A percentile compares a stretch with the other conserved stretches of the same genome.
phyloP scores from a whole-genome alignment of 495 filamentous ascomycete genomes.

The Glonium stellatum region DNA sequence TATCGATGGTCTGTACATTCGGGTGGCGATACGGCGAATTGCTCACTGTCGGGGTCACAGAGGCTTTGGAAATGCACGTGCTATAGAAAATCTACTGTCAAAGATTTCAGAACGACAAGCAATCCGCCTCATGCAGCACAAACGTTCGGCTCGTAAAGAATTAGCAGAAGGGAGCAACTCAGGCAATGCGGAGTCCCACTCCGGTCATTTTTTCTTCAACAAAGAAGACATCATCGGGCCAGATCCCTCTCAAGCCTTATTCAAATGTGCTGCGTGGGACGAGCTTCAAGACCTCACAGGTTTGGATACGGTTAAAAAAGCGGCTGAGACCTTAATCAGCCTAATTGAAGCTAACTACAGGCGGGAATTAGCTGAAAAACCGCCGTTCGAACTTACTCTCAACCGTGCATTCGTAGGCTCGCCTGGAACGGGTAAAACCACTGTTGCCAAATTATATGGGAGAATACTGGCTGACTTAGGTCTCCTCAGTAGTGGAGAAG shows the following conservation, averaged over 20 bases:
- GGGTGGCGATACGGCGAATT: not conserved
- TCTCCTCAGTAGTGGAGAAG: conserved; percentile 20
- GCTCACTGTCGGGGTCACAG: not conserved
- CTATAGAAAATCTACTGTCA: not conserved
- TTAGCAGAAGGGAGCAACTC: not conserved
- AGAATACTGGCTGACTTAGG: conserved; percentile 27
- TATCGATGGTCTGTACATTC: not conserved
- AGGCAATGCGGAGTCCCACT: too few species aligned
- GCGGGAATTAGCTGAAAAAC: conserved; percentile 53
- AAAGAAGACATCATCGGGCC: not conserved
- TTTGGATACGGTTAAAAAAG: not conserved
- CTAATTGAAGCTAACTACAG: conserved; percentile 45
- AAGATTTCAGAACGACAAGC: not conserved
- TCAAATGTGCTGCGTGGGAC: not conserved
- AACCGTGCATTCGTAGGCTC: conserved; percentile 63
- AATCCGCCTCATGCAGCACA: not conserved
- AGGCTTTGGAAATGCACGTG: not conserved
- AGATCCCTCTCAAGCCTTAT: not conserved
- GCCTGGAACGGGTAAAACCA: conserved; percentile 70
- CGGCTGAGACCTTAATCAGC: not conserved
- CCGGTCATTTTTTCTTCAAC: not conserved
- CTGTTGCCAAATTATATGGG: conserved; percentile 58
- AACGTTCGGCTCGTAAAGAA: too few species aligned
- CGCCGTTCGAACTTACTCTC: conserved; percentile 48
- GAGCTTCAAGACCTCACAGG: not conserved